Evolutionary conservation across 176 grass and related monocot species (phyloP), one percentile per base, ranked within the genome.

Genomic region (Aegilops longissima): DNA sequence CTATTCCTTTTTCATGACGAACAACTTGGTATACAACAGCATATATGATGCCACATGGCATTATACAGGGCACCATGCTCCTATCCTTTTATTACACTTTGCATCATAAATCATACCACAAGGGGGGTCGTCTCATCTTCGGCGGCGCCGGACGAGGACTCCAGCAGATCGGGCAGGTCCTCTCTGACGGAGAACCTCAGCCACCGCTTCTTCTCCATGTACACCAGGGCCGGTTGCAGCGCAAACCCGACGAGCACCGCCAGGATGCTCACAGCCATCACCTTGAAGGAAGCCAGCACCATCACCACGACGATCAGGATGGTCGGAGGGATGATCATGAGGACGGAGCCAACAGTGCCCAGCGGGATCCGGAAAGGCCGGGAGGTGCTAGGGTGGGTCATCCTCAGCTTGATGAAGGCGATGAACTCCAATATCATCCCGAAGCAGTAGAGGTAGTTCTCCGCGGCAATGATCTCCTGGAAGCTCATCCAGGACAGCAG

Each of bases 361-460:
- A 98, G 70, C 3, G 93, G 96, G 25, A 98, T 84, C 76, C 77
- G 95, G 77, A 82, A 98, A 6, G 96, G 96, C 9, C 93, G 85
- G 9, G 88, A 67, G 18, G 88, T 76, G 4, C 76, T 89, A 0
- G 90, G 90, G 25, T 94, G 82, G 51, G 82, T 90, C 17, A 92
- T 21, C 85, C 96, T 87, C 8, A 91, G 84, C 77, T 83, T 93
- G 78, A 98, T 80, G 83, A 98, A 98, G 51, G 96, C 96, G 5
- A 98, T 85, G 86, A 98, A 98, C 63, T 98, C 96, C 68, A 98
- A 29, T 35, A 98, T 89, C 96, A 98, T 98, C n/a, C 96, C 96
- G 0, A 94, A 94, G 83, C 93, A 98, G 82, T 98, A 95, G 8
- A 98, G 90, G 62, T 95, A 95, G 83, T 95, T 95, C 65, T 95